Evolutionary conservation across 192 early-diverging fungal genomes (phyloP).

Genomic region (Obelidium mucronatum): DNA sequence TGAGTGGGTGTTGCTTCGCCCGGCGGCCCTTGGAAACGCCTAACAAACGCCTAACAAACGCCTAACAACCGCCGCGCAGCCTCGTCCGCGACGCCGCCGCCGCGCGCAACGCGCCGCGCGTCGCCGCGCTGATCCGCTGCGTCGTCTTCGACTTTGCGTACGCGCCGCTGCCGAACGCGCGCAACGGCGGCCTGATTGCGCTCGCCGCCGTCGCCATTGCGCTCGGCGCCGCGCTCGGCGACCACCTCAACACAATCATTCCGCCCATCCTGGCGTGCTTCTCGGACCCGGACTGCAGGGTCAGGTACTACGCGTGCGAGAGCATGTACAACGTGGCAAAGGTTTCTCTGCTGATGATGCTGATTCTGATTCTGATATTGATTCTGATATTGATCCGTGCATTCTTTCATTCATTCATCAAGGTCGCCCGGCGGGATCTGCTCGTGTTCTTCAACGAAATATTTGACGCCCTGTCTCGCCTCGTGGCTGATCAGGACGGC

Average conservation of each 20-base stretch:
- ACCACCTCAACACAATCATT: slow-evolving; percentile 71
- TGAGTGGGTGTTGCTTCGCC: slow-evolving; percentile 37
- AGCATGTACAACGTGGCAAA: slow-evolving; percentile 98
- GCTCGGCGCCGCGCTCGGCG: slow-evolving; percentile 65
- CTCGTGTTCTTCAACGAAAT: slow-evolving; percentile 95
- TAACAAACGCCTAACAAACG: background rate
- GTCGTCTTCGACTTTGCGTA: slow-evolving; percentile 91
- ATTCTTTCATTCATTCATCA: too few species aligned
- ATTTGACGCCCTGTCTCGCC: slow-evolving; percentile 93
- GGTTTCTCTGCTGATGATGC: too few species aligned
- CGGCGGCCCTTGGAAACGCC: too few species aligned
- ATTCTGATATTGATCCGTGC: too few species aligned
- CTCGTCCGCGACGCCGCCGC: slow-evolving; percentile 46
- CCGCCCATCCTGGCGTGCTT: slow-evolving; percentile 96
- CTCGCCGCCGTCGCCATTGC: slow-evolving; percentile 70
- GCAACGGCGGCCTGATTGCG: slow-evolving; percentile 94
- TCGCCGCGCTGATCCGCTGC: slow-evolving; percentile 76
- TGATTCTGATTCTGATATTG: too few species aligned
- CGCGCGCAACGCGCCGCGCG: slow-evolving; percentile 49
- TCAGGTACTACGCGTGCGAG: slow-evolving; percentile 99
- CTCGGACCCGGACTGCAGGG: slow-evolving; percentile 87
- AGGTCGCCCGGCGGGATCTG: slow-evolving; percentile 88
- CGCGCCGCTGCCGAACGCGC: slow-evolving; percentile 80
- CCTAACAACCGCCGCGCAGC: background rate
- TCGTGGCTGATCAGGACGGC: slow-evolving; percentile 86